Evolutionary conservation across 1,139 yeast species (phyloP), one percentile per base, ranked within the genome.

Genomic region (Taiozyma sp.): DNA sequence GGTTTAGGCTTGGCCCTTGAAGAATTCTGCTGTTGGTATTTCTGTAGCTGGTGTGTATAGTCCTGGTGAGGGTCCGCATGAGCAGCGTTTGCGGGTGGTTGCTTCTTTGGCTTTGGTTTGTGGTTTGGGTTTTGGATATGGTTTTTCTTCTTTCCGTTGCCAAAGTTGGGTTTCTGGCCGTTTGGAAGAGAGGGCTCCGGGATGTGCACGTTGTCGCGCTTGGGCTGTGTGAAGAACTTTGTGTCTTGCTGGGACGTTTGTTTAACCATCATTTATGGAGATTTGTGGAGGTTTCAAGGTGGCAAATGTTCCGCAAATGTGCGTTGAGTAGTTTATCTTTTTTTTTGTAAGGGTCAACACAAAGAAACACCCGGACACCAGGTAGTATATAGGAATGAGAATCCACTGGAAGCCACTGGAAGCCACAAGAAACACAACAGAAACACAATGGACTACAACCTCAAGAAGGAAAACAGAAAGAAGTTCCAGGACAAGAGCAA

Each of bases 331-430:
- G 34, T 13, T 30, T 30, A 13, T 38, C 8, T 8, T 38, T 38
- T n/a, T 93, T 38, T 19, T 10, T 38, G 24, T 19, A 38, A 38
- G 41, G 41, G 41, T 38, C 24, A 38, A 19, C 22, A 6, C 19
- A 10, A 38, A 38, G 2, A 19, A 19, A 2, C 36, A 38, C 24
- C 41, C 24, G 41, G 7, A 38, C 41, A 38, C 41, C 41, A 38
- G 8, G 8, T 14, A 19, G 14, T 19, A 10, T 8, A n/a, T 4
- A 32, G 36, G n/a, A 32, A 14, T n/a, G 14, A 32, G 19, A 14
- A 32, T 16, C 36, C 36, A 30, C 34, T 10, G 8, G 34, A 30
- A 36, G 23, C 23, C 40, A n/a, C 23, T 8, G 12, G 34, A 30
- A 30, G 14, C n/a, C 34, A 30, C n/a, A 8, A 32, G 34, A 13